A percentile compares a stretch with the other conserved stretches of the same genome.
Evolutionary conservation across 2,329 filamentous ascomycete species (phyloP).

Genomic region (Verruconis gallopava): DNA sequence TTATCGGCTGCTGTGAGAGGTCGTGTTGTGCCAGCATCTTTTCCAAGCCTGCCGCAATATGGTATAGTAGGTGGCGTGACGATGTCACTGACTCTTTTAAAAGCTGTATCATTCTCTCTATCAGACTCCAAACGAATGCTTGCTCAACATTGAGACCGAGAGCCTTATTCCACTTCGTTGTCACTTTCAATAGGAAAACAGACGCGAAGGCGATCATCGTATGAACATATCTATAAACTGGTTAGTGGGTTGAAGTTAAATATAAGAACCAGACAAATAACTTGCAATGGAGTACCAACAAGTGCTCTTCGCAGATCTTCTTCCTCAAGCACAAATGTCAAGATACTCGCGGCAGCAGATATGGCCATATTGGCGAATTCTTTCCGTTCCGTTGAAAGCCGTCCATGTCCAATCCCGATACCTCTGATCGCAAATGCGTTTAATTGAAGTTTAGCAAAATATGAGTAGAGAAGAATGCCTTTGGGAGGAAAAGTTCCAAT

Average conservation of each 20-base stretch:
- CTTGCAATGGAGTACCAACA: slow-evolving; percentile 30
- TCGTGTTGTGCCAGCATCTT: slow-evolving; percentile 6
- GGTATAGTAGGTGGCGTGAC: slow-evolving; percentile 7
- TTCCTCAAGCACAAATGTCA: slow-evolving; percentile 30
- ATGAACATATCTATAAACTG: no score
- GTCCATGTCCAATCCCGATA: slow-evolving; percentile 26
- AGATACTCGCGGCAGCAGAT: slow-evolving; percentile 28
- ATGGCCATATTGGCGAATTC: slow-evolving; percentile 29
- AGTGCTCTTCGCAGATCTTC: slow-evolving; percentile 30
- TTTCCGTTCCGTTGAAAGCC: slow-evolving; percentile 29
- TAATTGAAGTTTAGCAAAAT: slow-evolving; percentile 39
- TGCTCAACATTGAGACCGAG: slow-evolving; percentile 7
- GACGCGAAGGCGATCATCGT: slow-evolving; percentile 36
- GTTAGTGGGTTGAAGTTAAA: no score
- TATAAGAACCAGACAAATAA: no score
- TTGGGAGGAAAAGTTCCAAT: slow-evolving; percentile 38
- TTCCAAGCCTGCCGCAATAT: slow-evolving; percentile 7
- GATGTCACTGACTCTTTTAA: neutral
- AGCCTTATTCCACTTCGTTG: slow-evolving; percentile 13
- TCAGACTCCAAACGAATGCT: neutral
- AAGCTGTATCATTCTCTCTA: slow-evolving; percentile 4
- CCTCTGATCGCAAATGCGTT: slow-evolving; percentile 38
- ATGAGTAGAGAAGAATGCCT: slow-evolving; percentile 36
- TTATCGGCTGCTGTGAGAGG: no score
- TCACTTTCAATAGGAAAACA: slow-evolving; percentile 33